Base-by-base conservation (phyloP, 108 stramenopile species). In the Stephanodiscus minutulus region DNA sequence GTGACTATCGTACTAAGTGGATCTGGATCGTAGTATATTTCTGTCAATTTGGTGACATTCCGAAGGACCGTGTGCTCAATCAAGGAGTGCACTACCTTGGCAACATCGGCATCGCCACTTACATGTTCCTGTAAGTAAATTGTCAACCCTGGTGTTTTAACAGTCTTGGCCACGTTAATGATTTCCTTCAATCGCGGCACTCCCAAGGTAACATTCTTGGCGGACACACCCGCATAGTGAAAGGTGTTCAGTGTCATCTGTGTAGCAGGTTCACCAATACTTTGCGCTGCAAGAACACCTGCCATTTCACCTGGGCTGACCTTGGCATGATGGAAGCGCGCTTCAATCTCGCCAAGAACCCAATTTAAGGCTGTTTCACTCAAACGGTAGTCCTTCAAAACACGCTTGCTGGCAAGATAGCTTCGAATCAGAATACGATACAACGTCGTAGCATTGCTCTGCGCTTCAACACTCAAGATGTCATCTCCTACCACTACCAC, bases 221-320 rank as follows among this genome's bases (percentile, higher is more conserved):
- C 97, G 28, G 91, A 92, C 28, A 99, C 96, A 68, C 98, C 98
- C 49, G 98, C 97, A 67, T 95, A 97, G 82, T 99, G 98, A 82
- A 99, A 99, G 27, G 98, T 99, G 70, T 95, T 95, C 47, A 99
- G 83, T 7, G 98, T 99, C 98, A 99, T 99, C 77, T 99, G 98
- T n/a, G 98, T 99, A 39, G 97, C 97, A 20, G 98, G 98, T 77
- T 99, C 97, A 18, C 98, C 98, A 64, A 99, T 95, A 66, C 94
- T 96, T 78, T 99, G 98, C 2, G 98, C 98, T 7, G 98, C 98
- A 61, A 98, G 87, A 9, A 99, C 97, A 58, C 98, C 98, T 59
- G 91, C 91, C 97, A 98, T 98, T 76, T 99, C 98, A n/a, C 98
- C 98, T 10, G 98, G 93, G 66, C 84, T 82, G 7, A 97, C 97